Conservation (phyloP, 2,329 filamentous ascomycete species). For the Diaporthe sp. region DNA sequence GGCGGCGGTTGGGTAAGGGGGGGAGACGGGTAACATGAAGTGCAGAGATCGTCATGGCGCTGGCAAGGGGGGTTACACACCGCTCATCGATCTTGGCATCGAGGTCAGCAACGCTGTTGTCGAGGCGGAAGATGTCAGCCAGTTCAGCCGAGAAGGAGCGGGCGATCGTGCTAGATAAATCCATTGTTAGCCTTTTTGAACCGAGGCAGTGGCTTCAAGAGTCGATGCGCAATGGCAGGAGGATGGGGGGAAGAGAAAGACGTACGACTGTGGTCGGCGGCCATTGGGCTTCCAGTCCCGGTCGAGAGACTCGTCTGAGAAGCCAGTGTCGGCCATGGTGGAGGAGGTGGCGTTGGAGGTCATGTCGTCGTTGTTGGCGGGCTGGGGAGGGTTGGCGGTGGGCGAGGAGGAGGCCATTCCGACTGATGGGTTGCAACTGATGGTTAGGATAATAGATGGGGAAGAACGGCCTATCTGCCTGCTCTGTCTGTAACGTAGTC, state of each 20-base stretch:
- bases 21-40: background rate
- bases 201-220: background rate
- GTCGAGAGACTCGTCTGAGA: slow-evolving; percentile 74
- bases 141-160: slow-evolving; percentile 87
- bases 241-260: slow-evolving; percentile 51
- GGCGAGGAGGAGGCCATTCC: slow-evolving; percentile 35
- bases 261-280: slow-evolving; percentile 86
- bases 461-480: background rate
- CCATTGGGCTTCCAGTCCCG: slow-evolving; percentile 83
- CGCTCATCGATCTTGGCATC: slow-evolving; percentile 79
- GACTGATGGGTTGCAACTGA: slow-evolving; percentile 16
- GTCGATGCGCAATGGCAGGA: slow-evolving; percentile 36
- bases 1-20: background rate
- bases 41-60: slow-evolving; percentile 23
- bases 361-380: slow-evolving; percentile 15
- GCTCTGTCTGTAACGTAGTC: background rate
- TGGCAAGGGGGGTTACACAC: slow-evolving; percentile 61
- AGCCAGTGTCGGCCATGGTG: slow-evolving; percentile 16
- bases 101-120: slow-evolving; percentile 75
- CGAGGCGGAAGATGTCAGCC: slow-evolving; percentile 89
- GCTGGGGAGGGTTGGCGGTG: slow-evolving; percentile 26
- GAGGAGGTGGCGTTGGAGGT: background rate
- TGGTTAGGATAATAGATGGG: background rate
- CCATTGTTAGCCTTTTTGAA: slow-evolving; percentile 31
- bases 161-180: slow-evolving; percentile 77